Evolutionary conservation across 768 basidiomycete genomes (phyloP).

Genomic region (Sutorius australiensis): DNA sequence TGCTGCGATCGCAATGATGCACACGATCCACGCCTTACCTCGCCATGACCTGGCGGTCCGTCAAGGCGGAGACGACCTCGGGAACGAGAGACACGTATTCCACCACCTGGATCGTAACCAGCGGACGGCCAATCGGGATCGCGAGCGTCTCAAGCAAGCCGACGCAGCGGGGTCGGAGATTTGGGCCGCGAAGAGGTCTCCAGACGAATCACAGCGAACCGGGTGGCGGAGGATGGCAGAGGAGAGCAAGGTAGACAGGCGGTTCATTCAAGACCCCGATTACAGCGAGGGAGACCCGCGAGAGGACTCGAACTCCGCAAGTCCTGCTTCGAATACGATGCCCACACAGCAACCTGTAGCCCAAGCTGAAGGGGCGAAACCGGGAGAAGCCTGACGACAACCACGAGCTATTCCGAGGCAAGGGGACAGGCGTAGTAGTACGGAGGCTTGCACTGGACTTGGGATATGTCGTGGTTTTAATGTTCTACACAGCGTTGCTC

Average conservation of each 20-base stretch:
- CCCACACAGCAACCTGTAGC: slow-evolving; percentile 10
- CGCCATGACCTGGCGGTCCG: slow-evolving; percentile 21
- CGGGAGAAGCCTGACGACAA: slow-evolving; percentile 6
- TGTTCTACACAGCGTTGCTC: neutral
- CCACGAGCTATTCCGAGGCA: slow-evolving; percentile 2
- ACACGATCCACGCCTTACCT: slow-evolving; percentile 20
- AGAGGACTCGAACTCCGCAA: slow-evolving; percentile 3
- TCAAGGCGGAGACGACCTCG: slow-evolving; percentile 14
- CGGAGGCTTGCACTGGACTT: neutral
- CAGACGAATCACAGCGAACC: neutral
- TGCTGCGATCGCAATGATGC: slow-evolving; percentile 24
- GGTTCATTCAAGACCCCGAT: slow-evolving; percentile 25
- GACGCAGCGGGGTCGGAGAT: neutral
- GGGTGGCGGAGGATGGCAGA: neutral
- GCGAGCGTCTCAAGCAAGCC: neutral
- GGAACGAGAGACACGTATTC: slow-evolving; percentile 22
- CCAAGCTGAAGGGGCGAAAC: slow-evolving; percentile 1
- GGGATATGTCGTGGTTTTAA: neutral
- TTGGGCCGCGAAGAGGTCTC: neutral
- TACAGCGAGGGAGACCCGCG: slow-evolving; percentile 21
- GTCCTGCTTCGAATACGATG: slow-evolving; percentile 10
- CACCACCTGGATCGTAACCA: slow-evolving; percentile 31
- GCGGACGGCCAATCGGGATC: slow-evolving; percentile 18
- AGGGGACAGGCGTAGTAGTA: neutral
- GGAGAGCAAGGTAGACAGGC: slow-evolving; percentile 5